Base-by-base conservation (phyloP, 208 protist genomes). In the Strigomonas culicis region DNA sequence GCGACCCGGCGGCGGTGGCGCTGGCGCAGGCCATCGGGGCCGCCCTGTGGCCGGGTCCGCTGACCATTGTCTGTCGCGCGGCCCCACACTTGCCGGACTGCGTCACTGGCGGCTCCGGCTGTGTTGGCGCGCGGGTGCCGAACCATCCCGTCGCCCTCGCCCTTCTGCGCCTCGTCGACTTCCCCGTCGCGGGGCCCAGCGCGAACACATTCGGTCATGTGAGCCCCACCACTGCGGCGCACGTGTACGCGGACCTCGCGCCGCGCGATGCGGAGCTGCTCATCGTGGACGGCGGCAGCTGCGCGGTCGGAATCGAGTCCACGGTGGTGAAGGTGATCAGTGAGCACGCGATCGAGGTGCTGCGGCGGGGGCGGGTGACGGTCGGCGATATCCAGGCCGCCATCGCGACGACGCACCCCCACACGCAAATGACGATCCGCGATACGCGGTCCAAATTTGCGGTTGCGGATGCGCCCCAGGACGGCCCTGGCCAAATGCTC, bases 181-280 rank as follows among this genome's bases (percentile, higher is more conserved):
- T 97, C 49, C 90, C 92, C 19, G 71, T 98, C 7, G 89, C 90
- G 4, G 95, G 87, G 17, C 95, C 95, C 24, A 97, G 89, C 61
- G 95, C 95, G 4, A 98, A 98, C 76, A 85, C 80, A 27, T 97
- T 97, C 76, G 94, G 94, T 17, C 95, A 97, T 51, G 89, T 97
- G 21, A 96, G 88, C 51, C 95, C 95, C 21, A 97, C 95, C 8
- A 86, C 70, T 0, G 82, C 95, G 13, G 63, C 82, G 62, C 95
- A 98, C 72, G 95, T 98, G 17, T 67, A 90, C 49, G 78, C 87
- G 39, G 95, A 98, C 71, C 75, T 98, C n/a, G 88, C 82, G 4
- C n/a, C 61, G 21, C 84, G 83, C 41, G 84, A 95, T 59, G 63
- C 78, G 2, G 77, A 83, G 30, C 66, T 95, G 27, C 73, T 92